These are phyloP conservation scores for Oryza punctata DNA, from an alignment of 176 grass and related monocot species.

Conservation along the genomic window DNA sequence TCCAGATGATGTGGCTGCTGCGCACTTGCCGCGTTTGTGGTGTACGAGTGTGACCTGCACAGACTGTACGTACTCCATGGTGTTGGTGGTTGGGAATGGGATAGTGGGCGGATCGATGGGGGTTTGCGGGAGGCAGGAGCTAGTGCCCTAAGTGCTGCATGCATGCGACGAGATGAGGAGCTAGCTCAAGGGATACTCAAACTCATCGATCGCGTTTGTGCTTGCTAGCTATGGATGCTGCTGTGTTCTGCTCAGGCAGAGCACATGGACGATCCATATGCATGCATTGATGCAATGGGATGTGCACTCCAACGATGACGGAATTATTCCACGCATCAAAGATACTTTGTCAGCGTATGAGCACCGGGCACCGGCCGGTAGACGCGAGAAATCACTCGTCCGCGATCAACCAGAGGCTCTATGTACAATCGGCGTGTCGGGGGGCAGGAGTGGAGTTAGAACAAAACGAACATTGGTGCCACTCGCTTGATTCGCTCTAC, in stretches of 20 bases:
- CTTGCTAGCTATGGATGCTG: conserved; percentile 31
- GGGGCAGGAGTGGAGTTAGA: too few species aligned
- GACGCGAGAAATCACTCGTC: too few species aligned
- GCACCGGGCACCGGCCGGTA: too few species aligned
- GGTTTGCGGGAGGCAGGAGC: conserved; percentile 24
- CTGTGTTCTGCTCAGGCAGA: conserved; percentile 1
- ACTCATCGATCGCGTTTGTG: neutral
- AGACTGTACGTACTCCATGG: neutral
- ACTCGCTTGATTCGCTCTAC: too few species aligned
- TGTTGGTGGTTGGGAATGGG: conserved; percentile 39
- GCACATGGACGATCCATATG: neutral
- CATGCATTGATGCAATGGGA: neutral
- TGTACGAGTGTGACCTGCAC: neutral
- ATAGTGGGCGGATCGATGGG: neutral
- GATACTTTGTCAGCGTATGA: neutral
- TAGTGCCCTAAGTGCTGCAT: conserved; percentile 17
- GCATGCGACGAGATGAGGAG: neutral
- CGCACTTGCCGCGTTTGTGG: neutral
- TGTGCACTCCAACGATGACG: neutral
- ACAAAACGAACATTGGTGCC: too few species aligned
- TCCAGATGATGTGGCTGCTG: neutral
- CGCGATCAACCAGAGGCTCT: too few species aligned
- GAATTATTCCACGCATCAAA: neutral
- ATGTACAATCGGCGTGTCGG: too few species aligned
- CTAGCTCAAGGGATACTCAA: neutral